These are phyloP conservation scores for Neurospora sp. DNA, from an alignment of 495 filamentous ascomycete species.

Conservation along the genomic window DNA sequence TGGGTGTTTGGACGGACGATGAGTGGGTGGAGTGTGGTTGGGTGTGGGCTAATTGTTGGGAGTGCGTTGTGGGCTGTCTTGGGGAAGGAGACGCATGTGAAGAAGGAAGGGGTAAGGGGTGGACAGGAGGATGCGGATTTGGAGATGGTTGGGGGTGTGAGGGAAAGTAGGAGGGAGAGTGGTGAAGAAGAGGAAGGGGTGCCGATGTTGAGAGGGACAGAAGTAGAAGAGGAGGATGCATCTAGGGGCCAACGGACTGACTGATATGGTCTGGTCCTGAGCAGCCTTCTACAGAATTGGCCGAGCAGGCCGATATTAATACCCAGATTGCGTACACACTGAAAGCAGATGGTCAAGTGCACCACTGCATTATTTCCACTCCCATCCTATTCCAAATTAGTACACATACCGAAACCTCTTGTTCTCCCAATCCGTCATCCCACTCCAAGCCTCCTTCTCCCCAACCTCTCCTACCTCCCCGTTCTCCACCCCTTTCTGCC, in stretches of 20 bases:
- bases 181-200: conserved; percentile 14
- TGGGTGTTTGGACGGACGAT: conserved; percentile 66
- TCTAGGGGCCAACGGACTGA: neutral
- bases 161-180: neutral
- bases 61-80: conserved; percentile 73
- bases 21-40: conserved; percentile 53
- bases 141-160: neutral
- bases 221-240: neutral
- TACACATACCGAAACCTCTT: conserved; percentile 28
- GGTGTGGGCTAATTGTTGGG: conserved; percentile 69
- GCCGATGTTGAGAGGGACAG: conserved; percentile 11
- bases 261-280: neutral
- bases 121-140: conserved; percentile 4
- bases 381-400: conserved; percentile 1
- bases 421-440: conserved; percentile 30
- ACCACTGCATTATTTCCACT: neutral
- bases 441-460: conserved; percentile 23
- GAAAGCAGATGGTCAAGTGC: neutral
- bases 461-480: conserved; percentile 21
- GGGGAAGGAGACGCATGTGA: conserved; percentile 31
- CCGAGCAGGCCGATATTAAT: neutral
- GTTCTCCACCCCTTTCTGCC: conserved; percentile 16
- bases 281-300: neutral
- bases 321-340: neutral
- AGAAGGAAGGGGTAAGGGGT: conserved; percentile 15